A percentile compares a stretch with the other conserved stretches of the same genome.
phyloP scores from a whole-genome alignment of 495 filamentous ascomycete genomes.

The Neurospora tetraspora region DNA sequence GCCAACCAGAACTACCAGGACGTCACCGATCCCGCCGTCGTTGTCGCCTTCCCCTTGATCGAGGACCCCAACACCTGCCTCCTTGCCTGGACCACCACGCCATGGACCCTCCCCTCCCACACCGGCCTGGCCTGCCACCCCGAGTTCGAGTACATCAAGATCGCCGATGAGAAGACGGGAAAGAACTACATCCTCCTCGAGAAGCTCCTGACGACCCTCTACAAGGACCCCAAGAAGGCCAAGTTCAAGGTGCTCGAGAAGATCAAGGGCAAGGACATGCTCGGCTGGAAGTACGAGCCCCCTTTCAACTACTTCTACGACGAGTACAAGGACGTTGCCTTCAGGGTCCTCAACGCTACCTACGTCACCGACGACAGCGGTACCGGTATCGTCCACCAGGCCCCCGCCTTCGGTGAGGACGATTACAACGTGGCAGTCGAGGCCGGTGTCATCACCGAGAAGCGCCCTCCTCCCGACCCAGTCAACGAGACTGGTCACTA shows the following conservation, averaged over 20 bases:
- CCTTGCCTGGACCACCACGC: conserved; percentile 91
- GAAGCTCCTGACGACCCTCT: conserved; percentile 71
- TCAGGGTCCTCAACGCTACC: conserved; percentile 72
- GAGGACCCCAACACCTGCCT: conserved; percentile 66
- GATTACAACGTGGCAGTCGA: conserved; percentile 83
- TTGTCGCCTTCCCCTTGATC: conserved; percentile 77
- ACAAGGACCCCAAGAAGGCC: conserved; percentile 96
- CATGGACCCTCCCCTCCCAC: conserved; percentile 91
- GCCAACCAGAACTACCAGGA: conserved; percentile 93
- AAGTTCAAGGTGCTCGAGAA: conserved; percentile 82
- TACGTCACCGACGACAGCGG: conserved; percentile 92
- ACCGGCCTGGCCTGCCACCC: conserved; percentile 73
- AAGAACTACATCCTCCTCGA: conserved; percentile 87
- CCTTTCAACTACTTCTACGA: conserved; percentile 92
- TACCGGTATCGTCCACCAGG: conserved; percentile 92
- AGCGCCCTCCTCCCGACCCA: conserved; percentile 77
- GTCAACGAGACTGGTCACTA: conserved; percentile 77
- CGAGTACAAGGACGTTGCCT: conserved; percentile 91
- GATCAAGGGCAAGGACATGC: conserved; percentile 77
- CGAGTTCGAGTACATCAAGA: conserved; percentile 89
- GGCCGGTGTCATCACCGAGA: conserved; percentile 65
- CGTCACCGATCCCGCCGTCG: conserved; percentile 83
- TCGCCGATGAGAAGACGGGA: conserved; percentile 68
- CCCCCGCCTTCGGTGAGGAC: conserved; percentile 92
- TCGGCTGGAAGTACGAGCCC: conserved; percentile 86